A percentile compares a stretch with the other conserved stretches of the same genome.
Evolutionary conservation across 2,329 filamentous ascomycete species (phyloP).

Genomic region (Colletotrichum ledebouriae): DNA sequence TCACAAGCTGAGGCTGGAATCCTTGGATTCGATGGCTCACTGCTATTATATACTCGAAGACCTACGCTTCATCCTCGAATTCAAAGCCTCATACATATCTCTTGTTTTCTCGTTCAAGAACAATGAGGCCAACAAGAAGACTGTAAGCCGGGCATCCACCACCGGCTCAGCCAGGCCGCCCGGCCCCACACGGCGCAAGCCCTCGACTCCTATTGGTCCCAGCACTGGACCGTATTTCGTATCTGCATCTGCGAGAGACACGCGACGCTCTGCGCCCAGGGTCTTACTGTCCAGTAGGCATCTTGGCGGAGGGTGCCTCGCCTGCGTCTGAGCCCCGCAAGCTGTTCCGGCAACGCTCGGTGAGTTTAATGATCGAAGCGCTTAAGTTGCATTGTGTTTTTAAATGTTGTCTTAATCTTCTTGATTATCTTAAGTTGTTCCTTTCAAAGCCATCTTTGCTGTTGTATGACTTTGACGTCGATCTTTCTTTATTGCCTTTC

Average conservation of each 20-base stretch:
- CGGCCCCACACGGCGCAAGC: constrained; percentile 35
- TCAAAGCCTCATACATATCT: background rate
- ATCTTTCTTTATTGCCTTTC: too few species aligned
- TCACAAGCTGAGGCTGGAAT: too few species aligned
- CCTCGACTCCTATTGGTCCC: constrained; percentile 15
- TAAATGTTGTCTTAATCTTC: too few species aligned
- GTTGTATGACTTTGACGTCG: too few species aligned
- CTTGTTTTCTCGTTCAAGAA: background rate
- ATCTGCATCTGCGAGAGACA: constrained; percentile 33
- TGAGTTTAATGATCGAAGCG: too few species aligned
- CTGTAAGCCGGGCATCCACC: constrained; percentile 26
- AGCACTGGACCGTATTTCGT: constrained; percentile 38
- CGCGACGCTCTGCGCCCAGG: background rate
- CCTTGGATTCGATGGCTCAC: background rate
- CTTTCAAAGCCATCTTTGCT: too few species aligned
- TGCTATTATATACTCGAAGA: background rate
- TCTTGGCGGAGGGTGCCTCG: too few species aligned
- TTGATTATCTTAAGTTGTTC: too few species aligned
- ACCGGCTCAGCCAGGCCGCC: background rate
- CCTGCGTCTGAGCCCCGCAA: too few species aligned
- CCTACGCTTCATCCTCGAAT: rapidly evolving
- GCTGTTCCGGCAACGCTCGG: too few species aligned
- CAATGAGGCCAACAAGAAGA: constrained; percentile 28
- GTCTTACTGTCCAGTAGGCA: too few species aligned
- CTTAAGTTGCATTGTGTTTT: too few species aligned